Evolutionary conservation across 768 basidiomycete genomes (phyloP).

Genomic region (Lactarius vividus): DNA sequence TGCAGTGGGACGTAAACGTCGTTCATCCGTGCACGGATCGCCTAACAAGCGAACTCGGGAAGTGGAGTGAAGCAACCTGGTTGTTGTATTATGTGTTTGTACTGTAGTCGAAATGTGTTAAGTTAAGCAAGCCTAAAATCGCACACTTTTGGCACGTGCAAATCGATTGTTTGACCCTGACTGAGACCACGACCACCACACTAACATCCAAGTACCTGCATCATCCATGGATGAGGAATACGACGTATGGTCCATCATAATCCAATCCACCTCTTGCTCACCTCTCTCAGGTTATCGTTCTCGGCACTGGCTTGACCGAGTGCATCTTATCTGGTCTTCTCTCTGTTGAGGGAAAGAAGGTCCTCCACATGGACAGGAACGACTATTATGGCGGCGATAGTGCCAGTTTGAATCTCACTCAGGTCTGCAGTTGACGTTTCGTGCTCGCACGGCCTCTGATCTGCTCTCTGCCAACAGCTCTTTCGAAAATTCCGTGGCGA

Average conservation of each 20-base stretch:
- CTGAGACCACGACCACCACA: slow-evolving; percentile 32
- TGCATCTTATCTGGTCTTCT: slow-evolving; percentile 97
- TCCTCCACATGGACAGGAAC: slow-evolving; percentile 97
- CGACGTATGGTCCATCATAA: slow-evolving; percentile 56
- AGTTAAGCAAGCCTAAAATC: background rate
- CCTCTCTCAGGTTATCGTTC: slow-evolving; percentile 68
- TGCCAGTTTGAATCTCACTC: slow-evolving; percentile 94
- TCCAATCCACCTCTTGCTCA: background rate
- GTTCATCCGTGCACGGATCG: slow-evolving; percentile 1
- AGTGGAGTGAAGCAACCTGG: background rate
- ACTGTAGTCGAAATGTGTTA: background rate
- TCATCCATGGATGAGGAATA: slow-evolving; percentile 95
- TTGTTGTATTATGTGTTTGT: slow-evolving; percentile 14
- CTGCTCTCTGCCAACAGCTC: slow-evolving; percentile 50
- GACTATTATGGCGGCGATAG: slow-evolving; percentile 99
- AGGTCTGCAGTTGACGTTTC: slow-evolving; percentile 51
- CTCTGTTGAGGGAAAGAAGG: slow-evolving; percentile 99
- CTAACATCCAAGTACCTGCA: slow-evolving; percentile 23
- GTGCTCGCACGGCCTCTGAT: slow-evolving; percentile 20
- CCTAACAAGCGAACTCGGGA: slow-evolving; percentile 19
- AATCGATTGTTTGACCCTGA: slow-evolving; percentile 21
- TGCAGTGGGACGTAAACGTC: slow-evolving; percentile 18
- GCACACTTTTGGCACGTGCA: slow-evolving; percentile 21
- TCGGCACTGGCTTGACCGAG: slow-evolving; percentile 97
- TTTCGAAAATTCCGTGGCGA: slow-evolving; percentile 91